Conservation (phyloP, 306 rosid genomes). For the Rosa rugosa region DNA sequence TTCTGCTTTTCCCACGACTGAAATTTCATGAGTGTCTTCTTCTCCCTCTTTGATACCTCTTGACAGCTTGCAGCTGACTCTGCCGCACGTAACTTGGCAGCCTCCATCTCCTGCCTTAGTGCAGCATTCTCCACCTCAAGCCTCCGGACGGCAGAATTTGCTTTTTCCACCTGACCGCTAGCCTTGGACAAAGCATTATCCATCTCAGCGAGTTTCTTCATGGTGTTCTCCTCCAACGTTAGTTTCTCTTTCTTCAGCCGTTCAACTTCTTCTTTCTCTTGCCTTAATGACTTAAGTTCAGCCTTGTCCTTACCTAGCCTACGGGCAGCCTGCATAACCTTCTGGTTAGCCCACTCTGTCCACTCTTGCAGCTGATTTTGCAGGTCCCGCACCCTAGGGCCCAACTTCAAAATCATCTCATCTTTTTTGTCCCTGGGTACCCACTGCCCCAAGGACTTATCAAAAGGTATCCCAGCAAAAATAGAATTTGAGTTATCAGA, state of each 20-base stretch:
- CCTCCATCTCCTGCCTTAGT: slow-evolving; percentile 83
- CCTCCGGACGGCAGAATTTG: slow-evolving; percentile 70
- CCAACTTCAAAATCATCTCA: slow-evolving; percentile 71
- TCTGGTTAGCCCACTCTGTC: slow-evolving; percentile 96
- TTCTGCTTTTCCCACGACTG: slow-evolving; percentile 87
- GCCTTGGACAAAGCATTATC: slow-evolving; percentile 83
- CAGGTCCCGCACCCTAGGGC: slow-evolving; percentile 68
- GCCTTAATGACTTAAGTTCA: slow-evolving; percentile 70
- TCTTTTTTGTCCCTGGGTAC: slow-evolving; percentile 73
- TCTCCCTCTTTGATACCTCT: slow-evolving; percentile 80
- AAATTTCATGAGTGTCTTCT: slow-evolving; percentile 54
- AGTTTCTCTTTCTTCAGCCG: slow-evolving; percentile 82
- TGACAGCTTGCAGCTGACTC: slow-evolving; percentile 82
- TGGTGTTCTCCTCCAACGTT: slow-evolving; percentile 71
- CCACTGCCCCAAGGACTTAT: slow-evolving; percentile 59
- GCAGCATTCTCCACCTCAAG: slow-evolving; percentile 77
- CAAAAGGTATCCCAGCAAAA: slow-evolving; percentile 52
- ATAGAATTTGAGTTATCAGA: slow-evolving; percentile 40
- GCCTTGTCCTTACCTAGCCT: slow-evolving; percentile 84
- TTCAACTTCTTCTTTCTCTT: slow-evolving; percentile 90
- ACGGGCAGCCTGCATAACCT: slow-evolving; percentile 96
- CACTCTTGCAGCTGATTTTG: slow-evolving; percentile 85
- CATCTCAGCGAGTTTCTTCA: slow-evolving; percentile 91
- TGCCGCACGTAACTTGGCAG: slow-evolving; percentile 59
- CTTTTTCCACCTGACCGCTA: slow-evolving; percentile 78